phyloP scores from a whole-genome alignment of 345 rosid genomes.

The Lepidium africanum region DNA sequence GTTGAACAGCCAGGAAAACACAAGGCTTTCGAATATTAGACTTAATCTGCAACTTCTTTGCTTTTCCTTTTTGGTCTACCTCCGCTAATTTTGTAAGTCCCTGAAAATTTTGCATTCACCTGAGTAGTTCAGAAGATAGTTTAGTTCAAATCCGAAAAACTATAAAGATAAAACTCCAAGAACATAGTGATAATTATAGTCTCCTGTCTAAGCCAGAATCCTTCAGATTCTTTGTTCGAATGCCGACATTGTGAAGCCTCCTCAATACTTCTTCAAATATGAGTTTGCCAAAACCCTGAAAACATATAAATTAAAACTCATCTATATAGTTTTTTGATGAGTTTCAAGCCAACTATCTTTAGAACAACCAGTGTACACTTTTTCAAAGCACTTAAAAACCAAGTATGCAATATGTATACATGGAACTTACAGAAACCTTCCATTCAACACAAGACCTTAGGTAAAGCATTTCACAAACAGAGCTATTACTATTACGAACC shows the following conservation, averaged over 20 bases:
- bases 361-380: not conserved
- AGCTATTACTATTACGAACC: constrained; percentile 22
- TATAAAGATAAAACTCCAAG: not conserved
- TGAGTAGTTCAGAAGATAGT: not conserved
- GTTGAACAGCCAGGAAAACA: too few species aligned
- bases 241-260: constrained; percentile 63
- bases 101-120: constrained; percentile 28
- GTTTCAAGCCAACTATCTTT: not conserved
- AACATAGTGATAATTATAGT: not conserved
- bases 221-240: constrained; percentile 69
- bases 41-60: too few species aligned
- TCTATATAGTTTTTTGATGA: not conserved
- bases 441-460: too few species aligned
- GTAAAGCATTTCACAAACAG: not conserved
- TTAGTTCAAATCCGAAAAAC: not conserved
- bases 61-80: constrained; percentile 63
- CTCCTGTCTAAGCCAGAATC: constrained; percentile 74
- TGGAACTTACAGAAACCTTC: not conserved
- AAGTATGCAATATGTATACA: not conserved
- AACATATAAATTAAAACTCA: not conserved
- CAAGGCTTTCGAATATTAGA: too few species aligned
- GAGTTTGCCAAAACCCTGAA: constrained; percentile 57
- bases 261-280: constrained; percentile 56
- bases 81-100: constrained; percentile 60
- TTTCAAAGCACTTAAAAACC: not conserved